phyloP scores from a whole-genome alignment of 305 asterid genomes.

The Fraxinus dipetala region DNA sequence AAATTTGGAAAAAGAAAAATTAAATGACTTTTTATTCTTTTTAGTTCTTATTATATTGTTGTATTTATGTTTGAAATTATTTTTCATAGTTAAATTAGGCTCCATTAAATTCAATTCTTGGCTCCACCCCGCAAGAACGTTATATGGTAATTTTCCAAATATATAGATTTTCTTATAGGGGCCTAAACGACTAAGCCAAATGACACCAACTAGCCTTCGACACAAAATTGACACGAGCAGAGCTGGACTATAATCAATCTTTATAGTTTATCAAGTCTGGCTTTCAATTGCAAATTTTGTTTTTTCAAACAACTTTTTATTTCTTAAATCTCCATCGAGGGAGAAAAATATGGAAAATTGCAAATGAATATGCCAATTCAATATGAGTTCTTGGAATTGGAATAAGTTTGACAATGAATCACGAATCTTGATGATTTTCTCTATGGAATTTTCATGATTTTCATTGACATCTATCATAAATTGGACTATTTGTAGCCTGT shows the following conservation, averaged over 20 bases:
- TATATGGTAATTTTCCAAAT: background rate
- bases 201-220: background rate
- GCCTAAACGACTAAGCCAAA: background rate
- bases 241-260: background rate
- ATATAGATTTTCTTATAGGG: background rate
- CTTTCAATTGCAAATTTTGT: background rate
- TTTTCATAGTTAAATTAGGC: background rate
- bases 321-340: background rate
- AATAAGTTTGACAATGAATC: too few species aligned
- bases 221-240: background rate
- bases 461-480: too few species aligned
- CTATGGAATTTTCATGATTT: too few species aligned
- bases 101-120: background rate
- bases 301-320: too few species aligned
- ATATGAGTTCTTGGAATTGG: too few species aligned
- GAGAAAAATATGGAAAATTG: background rate
- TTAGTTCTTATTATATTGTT: background rate
- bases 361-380: background rate
- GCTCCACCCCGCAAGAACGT: background rate
- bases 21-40: background rate
- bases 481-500: too few species aligned
- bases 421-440: too few species aligned
- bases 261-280: background rate
- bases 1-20: background rate
- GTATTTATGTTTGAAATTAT: background rate